Evolutionary conservation across 768 basidiomycete species (phyloP), one percentile per base, ranked within the genome.

Genomic region (Mycena sanguinolenta): DNA sequence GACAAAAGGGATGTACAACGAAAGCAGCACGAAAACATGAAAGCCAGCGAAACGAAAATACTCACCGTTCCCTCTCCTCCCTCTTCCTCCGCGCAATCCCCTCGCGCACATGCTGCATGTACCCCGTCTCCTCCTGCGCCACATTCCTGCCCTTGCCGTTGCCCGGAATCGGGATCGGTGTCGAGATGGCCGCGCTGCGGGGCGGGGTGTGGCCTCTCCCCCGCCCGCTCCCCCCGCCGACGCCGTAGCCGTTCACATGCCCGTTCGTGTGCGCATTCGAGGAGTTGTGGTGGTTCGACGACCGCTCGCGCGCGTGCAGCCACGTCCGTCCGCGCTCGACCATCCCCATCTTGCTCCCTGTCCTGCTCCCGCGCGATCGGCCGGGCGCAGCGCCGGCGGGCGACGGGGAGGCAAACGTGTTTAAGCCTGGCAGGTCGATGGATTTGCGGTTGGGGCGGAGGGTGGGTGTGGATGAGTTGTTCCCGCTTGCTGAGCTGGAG

Each of bases 361-460:
- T 58, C 44, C 50, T 39, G 53, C n/a, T 23, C 10, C 34, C 9
- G 19, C 65, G 38, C 21, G 58, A 42, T n/a, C 28, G 5, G 23
- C 61, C 19, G 12, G 49, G 10, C 7, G 53, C n/a, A n/a, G 58
- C 34, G 63, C 14, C 13, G 38, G 46, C 42, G 61, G 25, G 46
- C 42, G 61, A 21, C 32, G 61, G 57, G 25, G 32, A 52, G 17
- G 65, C 68, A 42, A 73, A 73, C 9, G 68, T 67, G 72, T 73
- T 73, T 5, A 73, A 68, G 19, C 72, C 72, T 7, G 72, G 72
- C 25, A 73, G 72, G 63, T 73, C 72, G 68, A 73, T 73, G 23
- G 65, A 67, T 34, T 70, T 69, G 68, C 72, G 72, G 68, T 73
- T 73, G 9, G 72, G 65, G 55, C 72, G 68, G 1, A 73, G 72